Percentiles rank a stretch among this genome's conserved stretches.
Conservation (phyloP, 2,329 filamentous ascomycete genomes). For the Diaporthe citri region DNA sequence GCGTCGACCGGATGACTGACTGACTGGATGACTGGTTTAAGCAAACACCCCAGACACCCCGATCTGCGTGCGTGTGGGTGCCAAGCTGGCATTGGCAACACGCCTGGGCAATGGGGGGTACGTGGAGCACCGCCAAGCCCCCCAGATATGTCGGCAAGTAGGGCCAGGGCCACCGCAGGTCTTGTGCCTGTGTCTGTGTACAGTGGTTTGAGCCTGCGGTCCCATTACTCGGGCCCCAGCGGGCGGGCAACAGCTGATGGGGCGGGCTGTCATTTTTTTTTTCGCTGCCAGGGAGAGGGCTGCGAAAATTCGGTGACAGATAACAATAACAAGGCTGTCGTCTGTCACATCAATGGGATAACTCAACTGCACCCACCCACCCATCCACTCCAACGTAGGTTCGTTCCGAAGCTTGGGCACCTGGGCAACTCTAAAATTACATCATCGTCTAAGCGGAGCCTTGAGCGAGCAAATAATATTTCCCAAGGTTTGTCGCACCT, state of each 20-base stretch:
- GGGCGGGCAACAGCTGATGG: background rate
- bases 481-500: slow-evolving; percentile 8
- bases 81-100: slow-evolving; percentile 15
- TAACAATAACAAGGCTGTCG: slow-evolving; percentile 21
- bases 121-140: slow-evolving; percentile 26
- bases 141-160: slow-evolving; percentile 23
- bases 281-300: background rate
- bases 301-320: background rate
- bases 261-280: background rate
- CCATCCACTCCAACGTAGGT: background rate
- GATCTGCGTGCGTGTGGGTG: background rate
- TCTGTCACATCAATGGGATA: slow-evolving; percentile 6
- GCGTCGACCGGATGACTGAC: background rate
- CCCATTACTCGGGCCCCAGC: slow-evolving; percentile 13
- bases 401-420: slow-evolving; percentile 29
- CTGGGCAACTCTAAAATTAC: slow-evolving; percentile 22
- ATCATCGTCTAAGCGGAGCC: slow-evolving; percentile 27
- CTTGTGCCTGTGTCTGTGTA: background rate
- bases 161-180: background rate
- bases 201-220: background rate
- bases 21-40: background rate
- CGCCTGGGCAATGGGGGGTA: background rate
- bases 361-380: background rate
- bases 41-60: background rate
- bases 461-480: slow-evolving; percentile 13